Evolutionary conservation across 208 protist genomes (phyloP), one percentile per base, ranked within the genome.

Genomic region (Kentomonas sorsogonicus): DNA sequence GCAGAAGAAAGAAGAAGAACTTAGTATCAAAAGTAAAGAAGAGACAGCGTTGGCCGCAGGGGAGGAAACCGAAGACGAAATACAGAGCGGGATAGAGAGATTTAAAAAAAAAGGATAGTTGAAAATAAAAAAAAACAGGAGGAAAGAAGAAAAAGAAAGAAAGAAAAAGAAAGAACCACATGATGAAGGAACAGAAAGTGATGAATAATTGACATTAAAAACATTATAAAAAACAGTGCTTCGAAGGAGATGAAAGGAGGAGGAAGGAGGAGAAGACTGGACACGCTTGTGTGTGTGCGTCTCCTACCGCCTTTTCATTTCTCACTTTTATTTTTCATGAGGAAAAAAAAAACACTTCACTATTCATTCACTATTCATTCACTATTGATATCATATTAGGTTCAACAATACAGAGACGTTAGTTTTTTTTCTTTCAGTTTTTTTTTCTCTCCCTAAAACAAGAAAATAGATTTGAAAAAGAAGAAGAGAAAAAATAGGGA

Each of bases 321-420:
- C 13, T 48, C 0, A 13, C 58, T 61, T 51, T 45, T 66, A 58
- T 56, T 63, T 48, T 70, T 59, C n/a, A 10, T 13, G 36, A 59
- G 29, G 41, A 57, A 26, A 65, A 45, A 33, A 44, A 46, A 50
- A 65, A 56, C n/a, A n/a, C n/a, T n/a, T n/a, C n/a, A n/a, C n/a
- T n/a, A n/a, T n/a, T n/a, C n/a, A n/a, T n/a, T n/a, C n/a, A n/a
- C n/a, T n/a, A n/a, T n/a, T n/a, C n/a, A n/a, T n/a, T n/a, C n/a
- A n/a, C n/a, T n/a, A n/a, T n/a, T n/a, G n/a, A n/a, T n/a, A n/a
- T n/a, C n/a, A 38, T 48, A 52, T 61, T 38, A 48, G 6, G 41
- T 46, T 16, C 10, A 48, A 11, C n/a, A 25, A 53, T 47, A 29
- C 7, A 30, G n/a, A 20, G 5, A 36, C 20, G 13, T 52, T 63